Conservation (phyloP, 2,329 filamentous ascomycete species). For the Plenodomus tracheiphilus region DNA sequence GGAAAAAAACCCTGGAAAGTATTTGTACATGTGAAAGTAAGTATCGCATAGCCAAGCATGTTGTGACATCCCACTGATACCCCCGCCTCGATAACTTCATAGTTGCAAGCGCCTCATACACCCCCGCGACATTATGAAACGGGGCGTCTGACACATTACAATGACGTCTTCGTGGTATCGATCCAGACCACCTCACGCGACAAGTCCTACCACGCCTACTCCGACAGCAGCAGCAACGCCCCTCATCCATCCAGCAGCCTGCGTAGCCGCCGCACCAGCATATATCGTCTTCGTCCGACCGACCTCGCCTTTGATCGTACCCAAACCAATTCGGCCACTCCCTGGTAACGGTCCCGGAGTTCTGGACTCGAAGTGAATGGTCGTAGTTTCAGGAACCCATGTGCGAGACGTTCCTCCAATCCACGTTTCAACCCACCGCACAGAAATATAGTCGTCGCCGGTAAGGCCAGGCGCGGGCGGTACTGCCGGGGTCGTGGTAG, state of each 20-base stretch:
- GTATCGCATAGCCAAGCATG: too few species aligned
- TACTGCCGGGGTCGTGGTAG: conserved; percentile 2
- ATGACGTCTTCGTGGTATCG: too few species aligned
- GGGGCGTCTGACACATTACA: too few species aligned
- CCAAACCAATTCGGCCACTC: conserved; percentile 39
- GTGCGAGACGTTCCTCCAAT: conserved; percentile 30
- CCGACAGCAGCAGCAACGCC: conserved; percentile 27
- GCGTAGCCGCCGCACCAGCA: conserved; percentile 26
- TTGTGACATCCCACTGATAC: too few species aligned
- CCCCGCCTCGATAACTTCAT: too few species aligned
- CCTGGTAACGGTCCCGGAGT: conserved; percentile 29
- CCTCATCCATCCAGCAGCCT: conserved; percentile 13
- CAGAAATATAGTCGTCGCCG: conserved; percentile 25
- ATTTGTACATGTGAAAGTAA: too few species aligned
- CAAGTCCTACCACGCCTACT: conserved; percentile 24
- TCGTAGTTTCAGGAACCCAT: conserved; percentile 38
- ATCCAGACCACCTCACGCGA: conserved; percentile 13
- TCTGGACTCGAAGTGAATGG: conserved; percentile 26
- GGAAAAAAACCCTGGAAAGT: too few species aligned
- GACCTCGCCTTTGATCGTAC: conserved; percentile 35
- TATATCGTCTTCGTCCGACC: conserved; percentile 33
- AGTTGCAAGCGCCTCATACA: too few species aligned
- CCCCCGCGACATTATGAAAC: too few species aligned
- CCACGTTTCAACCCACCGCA: conserved; percentile 40
- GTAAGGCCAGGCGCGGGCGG: conserved; percentile 1